phyloP scores from a whole-genome alignment of 176 grass and related monocot species.

The Oropetium thomaeum region DNA sequence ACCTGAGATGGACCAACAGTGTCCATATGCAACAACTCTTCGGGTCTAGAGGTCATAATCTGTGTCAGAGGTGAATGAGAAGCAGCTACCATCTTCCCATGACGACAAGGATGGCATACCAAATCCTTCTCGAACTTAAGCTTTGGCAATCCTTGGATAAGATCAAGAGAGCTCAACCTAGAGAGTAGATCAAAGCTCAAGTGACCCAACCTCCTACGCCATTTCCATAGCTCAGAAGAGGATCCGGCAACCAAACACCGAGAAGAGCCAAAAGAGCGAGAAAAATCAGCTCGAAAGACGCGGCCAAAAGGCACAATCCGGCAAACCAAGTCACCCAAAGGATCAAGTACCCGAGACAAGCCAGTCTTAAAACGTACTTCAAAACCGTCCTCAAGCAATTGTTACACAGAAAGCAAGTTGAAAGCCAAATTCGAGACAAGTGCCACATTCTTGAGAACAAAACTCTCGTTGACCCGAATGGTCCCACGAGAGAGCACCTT shows the following conservation, averaged over 20 bases:
- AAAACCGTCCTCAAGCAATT: neutral
- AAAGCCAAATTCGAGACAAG: neutral
- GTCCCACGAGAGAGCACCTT: neutral
- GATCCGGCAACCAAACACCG: neutral
- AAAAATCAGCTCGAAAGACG: no score
- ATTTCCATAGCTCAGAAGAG: neutral
- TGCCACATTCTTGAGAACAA: neutral
- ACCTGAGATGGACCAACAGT: no score
- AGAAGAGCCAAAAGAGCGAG: neutral
- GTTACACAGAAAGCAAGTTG: neutral
- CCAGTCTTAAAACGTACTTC: no score
- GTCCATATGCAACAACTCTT: neutral
- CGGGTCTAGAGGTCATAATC: neutral
- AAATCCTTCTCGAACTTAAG: no score
- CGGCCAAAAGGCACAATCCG: no score
- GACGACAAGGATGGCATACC: neutral
- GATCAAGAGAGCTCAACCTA: neutral
- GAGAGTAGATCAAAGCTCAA: neutral
- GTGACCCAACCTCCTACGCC: neutral
- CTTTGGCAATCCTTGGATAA: neutral
- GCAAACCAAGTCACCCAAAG: no score
- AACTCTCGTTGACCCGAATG: neutral
- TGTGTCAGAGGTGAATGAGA: neutral
- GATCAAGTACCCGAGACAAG: no score
- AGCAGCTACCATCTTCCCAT: slow-evolving; percentile 9